These are phyloP conservation scores for Boletus coccyginus DNA, from an alignment of 768 basidiomycete genomes.

Conservation along the genomic window DNA sequence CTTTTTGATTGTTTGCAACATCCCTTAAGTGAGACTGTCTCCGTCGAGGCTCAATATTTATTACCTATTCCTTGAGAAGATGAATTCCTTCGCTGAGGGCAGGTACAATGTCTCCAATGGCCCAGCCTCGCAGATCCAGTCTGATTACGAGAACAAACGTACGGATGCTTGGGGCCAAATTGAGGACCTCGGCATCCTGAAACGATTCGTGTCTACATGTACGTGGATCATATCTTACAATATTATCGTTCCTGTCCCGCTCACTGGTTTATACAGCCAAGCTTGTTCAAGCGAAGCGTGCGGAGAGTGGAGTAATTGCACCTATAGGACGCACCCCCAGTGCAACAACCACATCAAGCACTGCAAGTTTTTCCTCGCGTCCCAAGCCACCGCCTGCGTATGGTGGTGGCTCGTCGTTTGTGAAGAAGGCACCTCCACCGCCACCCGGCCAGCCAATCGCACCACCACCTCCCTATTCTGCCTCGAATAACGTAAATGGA, in stretches of 20 bases:
- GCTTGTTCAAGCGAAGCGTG: conserved; percentile 58
- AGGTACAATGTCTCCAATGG: conserved; percentile 73
- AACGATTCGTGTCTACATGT: conserved; percentile 86
- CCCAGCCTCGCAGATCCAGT: conserved; percentile 65
- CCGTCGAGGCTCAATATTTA: conserved; percentile 78
- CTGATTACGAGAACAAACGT: conserved; percentile 77
- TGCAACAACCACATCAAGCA: conserved; percentile 25
- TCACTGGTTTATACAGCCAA: conserved; percentile 46
- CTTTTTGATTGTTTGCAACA: not conserved
- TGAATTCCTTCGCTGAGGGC: conserved; percentile 79
- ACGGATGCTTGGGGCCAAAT: conserved; percentile 78
- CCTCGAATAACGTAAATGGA: conserved; percentile 16
- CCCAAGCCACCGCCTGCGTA: conserved; percentile 23
- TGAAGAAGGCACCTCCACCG: conserved; percentile 43
- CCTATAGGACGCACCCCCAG: conserved; percentile 34
- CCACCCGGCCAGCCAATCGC: conserved; percentile 32
- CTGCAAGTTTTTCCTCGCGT: conserved; percentile 25
- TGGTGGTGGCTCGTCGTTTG: conserved; percentile 30
- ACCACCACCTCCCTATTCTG: conserved; percentile 43
- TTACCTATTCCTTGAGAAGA: conserved; percentile 92
- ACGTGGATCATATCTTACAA: conserved; percentile 30
- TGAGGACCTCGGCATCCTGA: conserved; percentile 77
- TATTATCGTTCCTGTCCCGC: not conserved
- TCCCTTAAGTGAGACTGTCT: not conserved
- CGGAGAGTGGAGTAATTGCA: conserved; percentile 30